Evolutionary conservation across 2,329 filamentous ascomycete genomes (phyloP), one percentile per base, ranked within the genome.

Genomic region (Neopestalotiopsis sp.): DNA sequence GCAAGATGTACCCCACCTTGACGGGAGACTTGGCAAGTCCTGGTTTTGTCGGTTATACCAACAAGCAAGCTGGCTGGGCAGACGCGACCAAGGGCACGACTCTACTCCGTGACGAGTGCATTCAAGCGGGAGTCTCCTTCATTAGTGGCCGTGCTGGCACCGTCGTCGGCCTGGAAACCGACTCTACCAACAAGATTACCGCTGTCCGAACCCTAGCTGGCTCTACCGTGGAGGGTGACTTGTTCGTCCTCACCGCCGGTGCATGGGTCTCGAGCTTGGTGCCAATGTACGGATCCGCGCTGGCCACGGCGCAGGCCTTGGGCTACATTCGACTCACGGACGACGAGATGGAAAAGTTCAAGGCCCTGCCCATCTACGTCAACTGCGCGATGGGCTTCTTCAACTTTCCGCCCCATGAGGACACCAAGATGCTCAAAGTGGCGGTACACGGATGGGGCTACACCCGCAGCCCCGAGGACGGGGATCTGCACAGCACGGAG

Each of bases 341-440:
- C 1, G 72, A 73, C 0, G 78, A 80, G 53, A 71, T 76, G 13
- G 62, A 74, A 56, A 71, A 73, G 65, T 77, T 75, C 67, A 67
- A 70, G 24, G 62, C 61, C 32, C 65, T 76, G 32, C 76, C 76
- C 5, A 67, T 74, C 13, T 75, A 73, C 65, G 70, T 74, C 14
- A 74, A 76, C 49, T 75, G 75, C 58, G 73, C 72, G 20, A 76
- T 72, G 9, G 72, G 76, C 2, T 76, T 73, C 70, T 78, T 78
- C 64, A 72, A 69, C 24, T 79, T 79, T 68, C 78, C 78, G 14
- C 76, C 78, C 0, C 74, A 77, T 20, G 68, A 68, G 12, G 75
- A 74, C 14, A 74, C 73, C 10, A 59, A 69, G 0, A 45, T 73
- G 10, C 70, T 78, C n/a, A 78, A 78, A 32, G 68, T 76, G 65